Base-by-base conservation (phyloP, 2,329 filamentous ascomycete genomes). In the Alternaria longipes region DNA sequence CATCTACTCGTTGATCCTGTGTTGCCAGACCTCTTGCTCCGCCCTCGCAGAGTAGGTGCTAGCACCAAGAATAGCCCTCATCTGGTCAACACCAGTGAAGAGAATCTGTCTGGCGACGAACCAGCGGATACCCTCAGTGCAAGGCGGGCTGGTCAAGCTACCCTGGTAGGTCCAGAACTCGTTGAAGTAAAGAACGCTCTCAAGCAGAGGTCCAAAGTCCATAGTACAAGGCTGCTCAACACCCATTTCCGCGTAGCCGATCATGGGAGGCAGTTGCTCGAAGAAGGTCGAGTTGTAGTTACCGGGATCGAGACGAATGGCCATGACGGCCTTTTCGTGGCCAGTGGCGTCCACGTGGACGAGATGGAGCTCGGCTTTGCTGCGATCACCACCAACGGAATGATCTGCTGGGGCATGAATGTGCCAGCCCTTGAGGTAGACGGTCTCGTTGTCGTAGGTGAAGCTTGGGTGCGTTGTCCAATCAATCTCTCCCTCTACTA, bases 361-460 rank as follows among this genome's bases (percentile, higher is more conserved):
- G 38, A 83, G 76, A 68, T 85, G 84, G 20, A 85, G 70, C 64
- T 85, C 84, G 36, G 82, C 81, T 60, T 80, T 82, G 36, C 78
- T 74, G 36, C 79, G 78, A 38, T 78, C 73, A 34, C 80, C 80
- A 47, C 79, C 74, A 4, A 85, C 77, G 3, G 78, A 75, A 69
- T 86, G 84, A 58, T 85, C 84, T 5, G 82, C 82, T 0, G 84
- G 84, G 0, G 82, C 69, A 66, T 86, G 84, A 50, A 84, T 81
- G 73, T 85, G 84, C 82, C 83, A 85, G 47, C 82, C 82, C 41
- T 74, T 78, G 8, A 85, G 75, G 67, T 83, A 85, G 22, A 82
- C 76, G 1, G 81, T 84, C 60, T 79, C 73, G 68, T 83, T 80
- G 54, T 84, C 81, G 69, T 80, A 84, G 2, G 73, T 78, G 59